Conservation (phyloP, 2,329 filamentous ascomycete genomes). For the Canariomyces notabilis region DNA sequence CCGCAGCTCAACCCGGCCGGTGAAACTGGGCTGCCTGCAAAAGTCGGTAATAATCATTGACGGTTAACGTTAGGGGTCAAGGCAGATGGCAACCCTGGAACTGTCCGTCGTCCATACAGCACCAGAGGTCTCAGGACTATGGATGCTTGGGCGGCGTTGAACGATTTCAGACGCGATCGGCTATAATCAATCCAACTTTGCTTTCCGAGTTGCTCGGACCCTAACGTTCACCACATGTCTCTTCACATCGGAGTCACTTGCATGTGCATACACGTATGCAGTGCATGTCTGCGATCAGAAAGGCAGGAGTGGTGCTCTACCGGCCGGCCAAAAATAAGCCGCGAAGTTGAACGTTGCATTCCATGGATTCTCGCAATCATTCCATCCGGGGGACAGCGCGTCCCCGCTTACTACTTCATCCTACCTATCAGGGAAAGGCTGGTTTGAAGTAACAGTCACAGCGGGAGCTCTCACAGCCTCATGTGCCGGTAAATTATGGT, state of each 20-base stretch:
- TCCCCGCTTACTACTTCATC: too few relatives aligned
- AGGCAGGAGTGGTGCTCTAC: too few relatives aligned
- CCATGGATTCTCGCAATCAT: too few relatives aligned
- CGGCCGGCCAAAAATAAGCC: background rate
- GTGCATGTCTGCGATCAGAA: background rate
- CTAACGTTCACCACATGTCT: background rate
- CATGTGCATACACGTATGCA: background rate
- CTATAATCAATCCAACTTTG: background rate
- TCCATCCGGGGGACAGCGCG: conserved; percentile 4
- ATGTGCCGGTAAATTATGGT: too few relatives aligned
- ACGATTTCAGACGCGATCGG: background rate
- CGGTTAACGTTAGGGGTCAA: background rate
- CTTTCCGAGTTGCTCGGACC: background rate
- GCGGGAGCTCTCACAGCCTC: conserved; percentile 15
- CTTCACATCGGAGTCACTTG: background rate
- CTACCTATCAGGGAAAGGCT: too few relatives aligned
- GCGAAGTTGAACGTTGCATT: background rate
- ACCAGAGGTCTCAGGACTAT: conserved; percentile 11
- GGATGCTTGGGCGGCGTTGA: background rate
- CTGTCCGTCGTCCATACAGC: background rate
- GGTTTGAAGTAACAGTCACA: too few relatives aligned
- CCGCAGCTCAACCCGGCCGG: conserved; percentile 2
- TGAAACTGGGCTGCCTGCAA: conserved; percentile 2
- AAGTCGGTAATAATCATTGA: conserved; percentile 1
- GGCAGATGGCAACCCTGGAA: background rate